Base-by-base conservation (phyloP, 1,139 yeast genomes). In the Debaryomycetaceae sp. region DNA sequence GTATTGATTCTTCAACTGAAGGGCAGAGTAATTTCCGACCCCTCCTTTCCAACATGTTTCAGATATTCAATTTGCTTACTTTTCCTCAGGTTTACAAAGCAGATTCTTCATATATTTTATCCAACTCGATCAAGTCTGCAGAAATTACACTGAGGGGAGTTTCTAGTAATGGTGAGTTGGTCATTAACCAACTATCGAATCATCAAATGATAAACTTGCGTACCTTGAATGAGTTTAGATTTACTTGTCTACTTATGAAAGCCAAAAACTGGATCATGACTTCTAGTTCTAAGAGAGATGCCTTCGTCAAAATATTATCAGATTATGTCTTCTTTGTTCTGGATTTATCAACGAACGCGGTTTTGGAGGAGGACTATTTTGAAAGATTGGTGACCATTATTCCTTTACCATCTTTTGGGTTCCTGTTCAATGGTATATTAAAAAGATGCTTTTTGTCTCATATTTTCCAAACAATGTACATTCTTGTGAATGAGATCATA, bases 61-160 rank as follows among this genome's bases (percentile, higher is more conserved):
- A 66, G 42, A 59, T 59, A 0, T 51, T 70, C 41, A 59, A 73
- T 1, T 56, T 62, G 33, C 53, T 68, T 14, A 63, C 72, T 0
- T 73, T 72, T 50, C 78, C 78, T 0, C 63, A 60, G 24, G 55
- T 63, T 1, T 62, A 59, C 47, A 67, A 66, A 36, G 63, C 70
- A 0, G 75, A 70, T 39, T 60, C 69, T 9, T 49, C 62, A 0
- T 56, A 47, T 26, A 52, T 75, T 7, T 62, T 83, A 29, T 65
- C 78, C 4, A 74, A 75, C 46, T 77, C 87, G 0, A 76, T 87
- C 22, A 78, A 79, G 42, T 75, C 87, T 0, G 57, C 75, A 11
- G 96, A 87, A 52, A 81, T 86, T 9, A 67, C 85, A 0, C 59
- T 84, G 17, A 70, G 96, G 43, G 94, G 94, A 0, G 55, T 61